Base-by-base conservation (phyloP, 768 basidiomycete species). In the Asterophora lycoperdoides region DNA sequence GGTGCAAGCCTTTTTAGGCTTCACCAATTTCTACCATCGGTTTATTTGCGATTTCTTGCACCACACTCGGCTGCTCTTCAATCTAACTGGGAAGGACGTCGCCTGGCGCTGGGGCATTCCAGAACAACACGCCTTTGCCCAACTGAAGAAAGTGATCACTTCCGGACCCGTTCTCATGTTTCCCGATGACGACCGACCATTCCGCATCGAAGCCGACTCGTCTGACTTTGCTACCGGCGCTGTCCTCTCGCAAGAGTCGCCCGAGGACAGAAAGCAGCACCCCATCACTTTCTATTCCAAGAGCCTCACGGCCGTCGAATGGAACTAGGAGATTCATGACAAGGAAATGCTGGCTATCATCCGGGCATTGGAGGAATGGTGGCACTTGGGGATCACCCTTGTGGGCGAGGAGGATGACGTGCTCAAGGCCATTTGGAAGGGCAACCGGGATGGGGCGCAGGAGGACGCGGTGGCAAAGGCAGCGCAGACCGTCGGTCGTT, bases 261-360 rank as follows among this genome's bases (percentile, higher is more conserved):
- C n/a, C 11, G 33, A 34, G 9, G 33, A 34, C 9, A 8, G 33
- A 3, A 34, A 34, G n/a, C n/a, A n/a, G 33, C 33, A 34, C n/a
- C 9, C 33, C 9, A n/a, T 34, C 33, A 8, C n/a, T 10, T 34
- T 34, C 33, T 39, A 39, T 17, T 23, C 23, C 23, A 23, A 23
- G 23, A 23, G 23, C 23, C 23, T 23, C 23, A 23, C 6, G 23
- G 23, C 23, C 23, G 23, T 23, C 23, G 6, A 23, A 23, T 6
- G 6, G 23, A 76, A 77, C 52, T 77, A 77, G 55, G 60, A 67
- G n/a, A 59, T 61, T 20, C 60, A 69, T 43, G 64, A 79, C 56
- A 71, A 68, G 54, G 76, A 79, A 54, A 48, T 77, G 1, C 60
- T 77, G 1, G 75, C 72, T 0, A 69, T 78, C 11, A 61, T 78